Evolutionary conservation across 805 yeast genomes (phyloP).

Genomic region (Barnettozyma pratensis): DNA sequence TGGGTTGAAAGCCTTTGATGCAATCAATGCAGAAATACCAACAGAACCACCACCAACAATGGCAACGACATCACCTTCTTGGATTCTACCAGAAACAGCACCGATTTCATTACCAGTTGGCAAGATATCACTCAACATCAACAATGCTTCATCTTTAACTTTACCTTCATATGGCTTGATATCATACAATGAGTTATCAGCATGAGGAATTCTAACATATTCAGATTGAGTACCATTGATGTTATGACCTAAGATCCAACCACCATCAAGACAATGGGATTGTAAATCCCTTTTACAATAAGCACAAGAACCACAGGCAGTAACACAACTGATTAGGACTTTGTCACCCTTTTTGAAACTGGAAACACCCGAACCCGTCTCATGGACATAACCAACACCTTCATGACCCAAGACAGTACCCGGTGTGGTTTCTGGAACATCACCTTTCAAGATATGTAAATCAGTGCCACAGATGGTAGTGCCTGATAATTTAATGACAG

Average conservation of each 20-base stretch:
- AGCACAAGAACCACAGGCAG: slow-evolving; percentile 54
- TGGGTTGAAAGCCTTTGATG: slow-evolving; percentile 52
- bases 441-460: slow-evolving; percentile 57
- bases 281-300: slow-evolving; percentile 53
- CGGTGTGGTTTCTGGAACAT: slow-evolving; percentile 47
- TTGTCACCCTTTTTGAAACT: slow-evolving; percentile 50
- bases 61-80: slow-evolving; percentile 53
- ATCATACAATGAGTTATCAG: slow-evolving; percentile 33
- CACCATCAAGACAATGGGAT: slow-evolving; percentile 55
- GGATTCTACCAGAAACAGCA: slow-evolving; percentile 48
- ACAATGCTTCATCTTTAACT: slow-evolving; percentile 43
- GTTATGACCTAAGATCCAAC: slow-evolving; percentile 49
- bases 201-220: slow-evolving; percentile 49
- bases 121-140: slow-evolving; percentile 58
- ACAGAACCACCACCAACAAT: slow-evolving; percentile 68
- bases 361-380: slow-evolving; percentile 44
- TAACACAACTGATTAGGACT: slow-evolving; percentile 62
- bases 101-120: slow-evolving; percentile 69
- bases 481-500: slow-evolving; percentile 46
- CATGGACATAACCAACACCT: slow-evolving; percentile 48
- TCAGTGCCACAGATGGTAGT: slow-evolving; percentile 67
- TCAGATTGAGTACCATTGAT: slow-evolving; percentile 70
- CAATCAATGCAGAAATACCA: slow-evolving; percentile 57
- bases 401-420: slow-evolving; percentile 56
- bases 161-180: slow-evolving; percentile 29